Percentiles rank a stretch among this genome's conserved stretches.
Conservation (phyloP, 2,329 filamentous ascomycete genomes). For the Capronia epimyces region DNA sequence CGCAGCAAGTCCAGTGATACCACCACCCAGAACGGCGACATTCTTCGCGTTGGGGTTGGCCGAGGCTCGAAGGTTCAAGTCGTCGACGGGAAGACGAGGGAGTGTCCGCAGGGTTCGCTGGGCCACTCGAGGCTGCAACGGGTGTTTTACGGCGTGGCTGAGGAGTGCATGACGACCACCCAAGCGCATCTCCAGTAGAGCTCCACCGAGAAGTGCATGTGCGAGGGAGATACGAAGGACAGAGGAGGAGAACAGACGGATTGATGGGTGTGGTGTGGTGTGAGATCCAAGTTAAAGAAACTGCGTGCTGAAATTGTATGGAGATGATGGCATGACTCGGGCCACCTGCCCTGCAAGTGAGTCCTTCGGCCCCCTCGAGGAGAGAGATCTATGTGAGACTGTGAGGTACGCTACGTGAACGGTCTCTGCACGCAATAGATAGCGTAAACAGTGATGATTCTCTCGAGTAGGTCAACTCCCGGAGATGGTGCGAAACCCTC, state of each 20-base stretch:
- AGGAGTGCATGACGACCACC: slow-evolving; percentile 20
- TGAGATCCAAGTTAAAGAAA: background rate
- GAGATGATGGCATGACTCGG: slow-evolving; percentile 3
- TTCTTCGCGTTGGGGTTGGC: slow-evolving; percentile 34
- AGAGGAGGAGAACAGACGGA: background rate
- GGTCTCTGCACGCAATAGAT: no score
- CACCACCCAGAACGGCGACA: slow-evolving; percentile 70
- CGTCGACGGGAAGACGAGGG: slow-evolving; percentile 13
- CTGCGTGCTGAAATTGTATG: background rate
- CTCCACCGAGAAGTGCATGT: slow-evolving; percentile 17
- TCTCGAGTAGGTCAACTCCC: no score
- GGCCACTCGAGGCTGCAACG: slow-evolving; percentile 10
- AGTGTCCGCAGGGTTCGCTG: slow-evolving; percentile 51
- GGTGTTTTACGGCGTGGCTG: slow-evolving; percentile 21
- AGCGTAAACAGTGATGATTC: no score
- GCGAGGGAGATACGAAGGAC: background rate
- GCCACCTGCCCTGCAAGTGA: background rate
- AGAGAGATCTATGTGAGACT: no score
- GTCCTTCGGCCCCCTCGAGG: no score
- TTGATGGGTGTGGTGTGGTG: background rate
- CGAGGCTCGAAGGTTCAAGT: slow-evolving; percentile 3
- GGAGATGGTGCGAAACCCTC: no score
- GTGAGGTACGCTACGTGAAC: no score
- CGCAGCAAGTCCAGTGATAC: slow-evolving; percentile 73
- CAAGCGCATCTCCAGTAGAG: slow-evolving; percentile 28